A percentile compares a stretch with the other conserved stretches of the same genome.
Conservation (phyloP, 768 basidiomycete species). For the Hericium rajendrae region DNA sequence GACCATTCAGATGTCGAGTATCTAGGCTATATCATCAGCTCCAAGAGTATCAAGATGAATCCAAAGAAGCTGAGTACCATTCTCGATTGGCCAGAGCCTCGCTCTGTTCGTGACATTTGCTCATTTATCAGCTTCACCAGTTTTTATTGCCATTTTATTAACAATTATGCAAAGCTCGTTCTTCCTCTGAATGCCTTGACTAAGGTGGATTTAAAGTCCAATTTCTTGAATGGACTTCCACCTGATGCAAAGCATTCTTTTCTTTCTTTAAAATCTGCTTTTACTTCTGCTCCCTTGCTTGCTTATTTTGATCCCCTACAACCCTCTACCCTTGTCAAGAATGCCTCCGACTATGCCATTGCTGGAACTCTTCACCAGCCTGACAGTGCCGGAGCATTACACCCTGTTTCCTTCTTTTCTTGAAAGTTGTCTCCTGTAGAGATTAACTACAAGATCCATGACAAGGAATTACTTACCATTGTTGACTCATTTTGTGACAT, state of each 20-base stretch:
- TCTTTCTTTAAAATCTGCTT: slow-evolving; percentile 18
- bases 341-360: neutral
- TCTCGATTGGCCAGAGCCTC: slow-evolving; percentile 28
- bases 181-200: slow-evolving; percentile 21
- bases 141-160: slow-evolving; percentile 27
- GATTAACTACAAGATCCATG: slow-evolving; percentile 35
- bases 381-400: slow-evolving; percentile 19
- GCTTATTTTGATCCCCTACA: slow-evolving; percentile 5
- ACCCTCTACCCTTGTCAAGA: neutral
- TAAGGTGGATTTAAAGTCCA: slow-evolving; percentile 17
- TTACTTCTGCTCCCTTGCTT: slow-evolving; percentile 21
- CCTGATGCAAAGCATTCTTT: slow-evolving; percentile 18
- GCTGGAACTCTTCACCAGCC: slow-evolving; percentile 20
- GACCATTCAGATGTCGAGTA: slow-evolving; percentile 20
- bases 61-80: slow-evolving; percentile 28
- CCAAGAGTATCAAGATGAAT: slow-evolving; percentile 26
- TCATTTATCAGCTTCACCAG: slow-evolving; percentile 33
- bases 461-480: slow-evolving; percentile 41
- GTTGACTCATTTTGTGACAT: slow-evolving; percentile 28
- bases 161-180: slow-evolving; percentile 21
- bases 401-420: slow-evolving; percentile 31
- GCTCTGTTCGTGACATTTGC: slow-evolving; percentile 24
- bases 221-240: slow-evolving; percentile 15
- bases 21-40: slow-evolving; percentile 25
- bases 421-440: slow-evolving; percentile 24